Evolutionary conservation across 257 asterid species (phyloP).

Genomic region (Plectranthus barbatus): DNA sequence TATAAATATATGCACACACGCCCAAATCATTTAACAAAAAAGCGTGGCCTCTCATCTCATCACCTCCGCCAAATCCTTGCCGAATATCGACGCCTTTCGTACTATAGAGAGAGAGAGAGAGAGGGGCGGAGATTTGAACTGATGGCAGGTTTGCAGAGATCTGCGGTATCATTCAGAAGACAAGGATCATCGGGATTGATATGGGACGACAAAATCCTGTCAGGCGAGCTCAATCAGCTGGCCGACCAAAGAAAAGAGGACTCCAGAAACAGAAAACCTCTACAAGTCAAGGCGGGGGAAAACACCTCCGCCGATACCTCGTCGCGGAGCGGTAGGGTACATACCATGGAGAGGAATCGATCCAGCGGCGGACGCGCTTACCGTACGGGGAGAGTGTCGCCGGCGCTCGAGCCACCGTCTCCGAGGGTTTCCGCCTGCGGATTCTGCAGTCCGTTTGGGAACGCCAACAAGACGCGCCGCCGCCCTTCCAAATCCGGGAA

Average conservation of each 20-base stretch:
- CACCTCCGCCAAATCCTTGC: neutral
- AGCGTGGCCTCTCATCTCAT: neutral
- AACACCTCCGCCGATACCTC: neutral
- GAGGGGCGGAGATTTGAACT: neutral
- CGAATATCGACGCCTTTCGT: neutral
- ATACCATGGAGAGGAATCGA: conserved; percentile 41
- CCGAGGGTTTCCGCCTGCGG: conserved; percentile 44
- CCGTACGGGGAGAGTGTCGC: conserved; percentile 32
- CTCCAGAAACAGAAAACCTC: neutral
- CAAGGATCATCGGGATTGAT: conserved; percentile 53
- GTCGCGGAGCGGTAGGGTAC: conserved; percentile 19
- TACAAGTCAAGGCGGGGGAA: neutral
- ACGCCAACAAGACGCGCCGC: conserved; percentile 23
- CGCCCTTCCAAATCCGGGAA: conserved; percentile 25
- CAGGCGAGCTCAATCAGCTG: conserved; percentile 28
- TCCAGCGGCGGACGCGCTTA: conserved; percentile 35
- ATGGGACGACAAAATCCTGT: conserved; percentile 44
- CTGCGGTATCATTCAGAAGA: conserved; percentile 42
- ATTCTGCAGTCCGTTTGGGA: conserved; percentile 32
- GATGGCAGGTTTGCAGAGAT: conserved; percentile 55
- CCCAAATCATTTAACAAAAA: neutral
- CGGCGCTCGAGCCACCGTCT: conserved; percentile 44
- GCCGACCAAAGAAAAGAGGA: conserved; percentile 18
- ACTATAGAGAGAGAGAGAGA: neutral
- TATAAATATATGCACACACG: neutral